Conservation (phyloP, 306 rosid species). For the Quercus aquifolioides region DNA sequence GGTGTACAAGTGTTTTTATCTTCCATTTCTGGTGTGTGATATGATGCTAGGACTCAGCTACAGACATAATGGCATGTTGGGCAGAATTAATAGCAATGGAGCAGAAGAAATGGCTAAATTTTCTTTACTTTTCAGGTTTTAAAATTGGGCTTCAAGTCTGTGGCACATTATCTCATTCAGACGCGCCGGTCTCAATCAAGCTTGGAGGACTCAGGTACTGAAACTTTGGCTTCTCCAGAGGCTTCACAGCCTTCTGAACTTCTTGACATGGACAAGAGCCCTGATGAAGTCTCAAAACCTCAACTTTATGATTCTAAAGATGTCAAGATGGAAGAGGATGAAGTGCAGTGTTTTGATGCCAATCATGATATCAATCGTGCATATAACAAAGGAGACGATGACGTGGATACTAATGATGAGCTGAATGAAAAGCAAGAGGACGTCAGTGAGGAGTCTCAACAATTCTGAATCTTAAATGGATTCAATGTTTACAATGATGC, state of each 20-base stretch:
- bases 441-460: no score
- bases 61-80: background rate
- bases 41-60: background rate
- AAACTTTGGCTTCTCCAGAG: conserved; percentile 5
- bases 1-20: no score
- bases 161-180: conserved; percentile 55
- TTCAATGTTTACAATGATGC: background rate
- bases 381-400: no score
- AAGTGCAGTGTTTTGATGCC: background rate
- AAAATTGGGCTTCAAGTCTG: conserved; percentile 46
- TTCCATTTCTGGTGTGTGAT: no score
- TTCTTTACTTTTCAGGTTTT: conserved; percentile 18
- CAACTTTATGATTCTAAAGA: background rate
- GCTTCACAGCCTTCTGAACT: conserved; percentile 4
- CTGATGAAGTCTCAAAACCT: background rate
- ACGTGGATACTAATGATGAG: no score
- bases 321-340: background rate
- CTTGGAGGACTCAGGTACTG: conserved; percentile 11
- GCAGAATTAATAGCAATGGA: background rate
- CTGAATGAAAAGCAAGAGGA: no score
- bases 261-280: background rate
- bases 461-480: no score
- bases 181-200: conserved; percentile 4
- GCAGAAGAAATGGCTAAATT: no score
- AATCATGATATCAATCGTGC: background rate